Base-by-base conservation (phyloP, 1,284 basidiomycete genomes). In the Chondrostereum purpureum region DNA sequence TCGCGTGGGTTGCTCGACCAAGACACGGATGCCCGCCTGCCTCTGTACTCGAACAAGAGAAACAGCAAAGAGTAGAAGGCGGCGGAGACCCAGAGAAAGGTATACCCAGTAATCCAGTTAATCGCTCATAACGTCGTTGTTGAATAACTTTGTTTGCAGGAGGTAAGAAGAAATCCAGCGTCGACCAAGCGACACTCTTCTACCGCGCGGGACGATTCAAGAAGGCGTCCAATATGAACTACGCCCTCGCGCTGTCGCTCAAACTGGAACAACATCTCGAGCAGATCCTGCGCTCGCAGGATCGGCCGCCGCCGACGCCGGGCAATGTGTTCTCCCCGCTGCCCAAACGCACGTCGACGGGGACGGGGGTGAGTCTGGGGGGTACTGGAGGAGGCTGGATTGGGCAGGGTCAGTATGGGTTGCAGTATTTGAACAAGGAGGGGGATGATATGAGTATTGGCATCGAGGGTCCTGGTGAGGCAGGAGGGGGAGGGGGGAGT, bases 171-270 rank as follows among this genome's bases (percentile, higher is more conserved):
- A 12, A 37, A n/a, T 8, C 36, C 12, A 37, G 17, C 8, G 17
- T 10, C 4, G 13, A 17, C 13, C 2, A 19, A 22, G 20, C 20
- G n/a, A 3, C 18, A 2, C 18, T n/a, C 22, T 91, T 82, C 66
- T 67, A 73, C 49, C 78, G 89, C 38, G 80, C 81, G 2, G 88
- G 88, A 42, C 77, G 89, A 36, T 92, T 91, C 71, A 92, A 92
- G 73, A 92, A 92, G 64, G 86, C 84, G 0, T 82, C 79, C 12
- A 92, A 92, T 64, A 82, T 92, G 79, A 92, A 92, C 65, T 89
- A 87, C 59, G 85, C 57, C 54, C 54, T 12, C 57, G 68, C 8
- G 55, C 57, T 21, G 58, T 66, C 64, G 3, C 51, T 72, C 35
- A 68, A 78, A 54, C 70, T 80, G 43, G 89, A 92, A 61, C 73